phyloP scores from a whole-genome alignment of 768 basidiomycete genomes.

The Gloeophyllum trabeum region DNA sequence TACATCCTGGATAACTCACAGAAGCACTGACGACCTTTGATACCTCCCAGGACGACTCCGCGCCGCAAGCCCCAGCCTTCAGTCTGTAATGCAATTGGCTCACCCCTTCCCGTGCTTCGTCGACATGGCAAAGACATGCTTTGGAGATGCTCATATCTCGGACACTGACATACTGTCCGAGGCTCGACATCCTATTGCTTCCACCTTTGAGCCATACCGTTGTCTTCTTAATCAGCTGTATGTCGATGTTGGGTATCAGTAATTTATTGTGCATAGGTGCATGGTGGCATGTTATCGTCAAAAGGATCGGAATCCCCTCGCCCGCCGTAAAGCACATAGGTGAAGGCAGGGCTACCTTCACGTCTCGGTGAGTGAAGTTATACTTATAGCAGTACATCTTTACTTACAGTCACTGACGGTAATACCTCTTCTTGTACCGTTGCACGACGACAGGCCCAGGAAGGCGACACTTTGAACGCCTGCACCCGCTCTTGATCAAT shows the following conservation, averaged over 20 bases:
- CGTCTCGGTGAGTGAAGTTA: too few species aligned
- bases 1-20: too few species aligned
- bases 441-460: too few species aligned
- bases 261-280: slow-evolving; percentile 27
- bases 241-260: slow-evolving; percentile 19
- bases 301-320: slow-evolving; percentile 24
- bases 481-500: too few species aligned
- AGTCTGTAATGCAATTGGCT: slow-evolving; percentile 21
- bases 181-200: slow-evolving; percentile 4
- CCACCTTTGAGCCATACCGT: slow-evolving; percentile 17
- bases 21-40: slow-evolving; percentile 18
- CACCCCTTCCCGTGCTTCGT: slow-evolving; percentile 24
- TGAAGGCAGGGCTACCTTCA: slow-evolving; percentile 29
- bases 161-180: slow-evolving; percentile 8
- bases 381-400: too few species aligned
- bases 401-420: too few species aligned
- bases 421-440: too few species aligned
- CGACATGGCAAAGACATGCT: slow-evolving; percentile 12
- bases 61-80: slow-evolving; percentile 23
- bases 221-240: slow-evolving; percentile 25
- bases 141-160: slow-evolving; percentile 16
- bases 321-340: slow-evolving; percentile 26
- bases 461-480: too few species aligned
- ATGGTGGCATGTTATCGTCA: slow-evolving; percentile 23
- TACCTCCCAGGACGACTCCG: slow-evolving; percentile 25